Percentiles rank a stretch among this genome's conserved stretches.
Conservation (phyloP, 805 yeast species). For the Starmerella floris region DNA sequence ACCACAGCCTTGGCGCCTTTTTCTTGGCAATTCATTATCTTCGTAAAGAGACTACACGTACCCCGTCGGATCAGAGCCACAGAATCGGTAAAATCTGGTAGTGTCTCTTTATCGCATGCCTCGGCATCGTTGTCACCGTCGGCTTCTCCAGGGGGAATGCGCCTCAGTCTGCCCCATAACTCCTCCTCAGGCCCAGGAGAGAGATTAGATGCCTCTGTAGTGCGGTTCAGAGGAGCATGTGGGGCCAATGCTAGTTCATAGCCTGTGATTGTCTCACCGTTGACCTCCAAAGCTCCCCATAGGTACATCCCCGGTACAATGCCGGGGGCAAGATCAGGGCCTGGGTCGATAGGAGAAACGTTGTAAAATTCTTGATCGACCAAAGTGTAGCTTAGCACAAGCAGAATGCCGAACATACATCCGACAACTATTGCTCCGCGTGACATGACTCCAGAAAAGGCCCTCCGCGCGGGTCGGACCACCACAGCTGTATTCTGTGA, state of each 20-base stretch:
- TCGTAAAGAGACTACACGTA: constrained; percentile 42
- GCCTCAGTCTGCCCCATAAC: neutral
- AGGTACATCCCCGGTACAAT: constrained; percentile 5
- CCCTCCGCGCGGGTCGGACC: too few species aligned
- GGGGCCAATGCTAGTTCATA: constrained; percentile 10
- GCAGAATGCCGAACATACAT: constrained; percentile 1
- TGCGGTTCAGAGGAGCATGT: constrained; percentile 6
- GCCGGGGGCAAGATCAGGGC: constrained; percentile 4
- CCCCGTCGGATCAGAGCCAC: constrained; percentile 36
- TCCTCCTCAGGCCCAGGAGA: neutral
- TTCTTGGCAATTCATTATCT: constrained; percentile 35
- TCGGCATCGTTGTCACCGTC: neutral
- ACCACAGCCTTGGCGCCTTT: constrained; percentile 40
- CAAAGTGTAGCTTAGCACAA: constrained; percentile 4
- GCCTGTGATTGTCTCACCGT: neutral
- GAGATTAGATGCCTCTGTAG: neutral
- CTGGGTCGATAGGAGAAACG: constrained; percentile 2
- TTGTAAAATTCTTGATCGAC: constrained; percentile 3
- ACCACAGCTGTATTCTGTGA: too few species aligned
- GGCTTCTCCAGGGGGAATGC: neutral
- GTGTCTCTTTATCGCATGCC: constrained; percentile 16
- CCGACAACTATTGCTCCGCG: neutral
- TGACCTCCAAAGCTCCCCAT: constrained; percentile 2
- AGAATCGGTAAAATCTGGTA: neutral
- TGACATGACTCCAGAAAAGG: neutral